phyloP scores from a whole-genome alignment of 257 asterid species.

The Cordia subcordata region DNA sequence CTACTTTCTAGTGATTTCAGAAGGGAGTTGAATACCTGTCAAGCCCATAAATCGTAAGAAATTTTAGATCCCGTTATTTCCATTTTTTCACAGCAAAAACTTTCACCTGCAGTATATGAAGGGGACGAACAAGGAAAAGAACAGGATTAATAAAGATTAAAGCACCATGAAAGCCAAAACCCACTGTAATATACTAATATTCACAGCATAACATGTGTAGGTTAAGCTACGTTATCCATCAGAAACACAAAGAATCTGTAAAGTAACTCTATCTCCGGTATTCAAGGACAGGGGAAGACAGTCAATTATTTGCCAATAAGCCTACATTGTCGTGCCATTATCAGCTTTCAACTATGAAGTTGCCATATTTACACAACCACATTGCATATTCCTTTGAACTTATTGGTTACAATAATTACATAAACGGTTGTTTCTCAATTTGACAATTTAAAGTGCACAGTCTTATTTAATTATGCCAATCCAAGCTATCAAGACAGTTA shows the following conservation, averaged over 20 bases:
- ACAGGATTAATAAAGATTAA: not conserved
- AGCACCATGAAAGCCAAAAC: slow-evolving; percentile 7
- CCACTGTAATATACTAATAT: not conserved
- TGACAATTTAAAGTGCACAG: too few species aligned
- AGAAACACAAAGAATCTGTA: not conserved
- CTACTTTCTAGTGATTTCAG: not conserved
- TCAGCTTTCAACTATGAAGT: too few species aligned
- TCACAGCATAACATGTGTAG: not conserved
- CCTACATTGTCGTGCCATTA: too few species aligned
- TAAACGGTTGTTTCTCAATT: too few species aligned
- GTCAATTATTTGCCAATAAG: too few species aligned
- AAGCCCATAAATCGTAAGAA: slow-evolving; percentile 51
- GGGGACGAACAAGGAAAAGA: too few species aligned
- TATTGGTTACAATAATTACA: too few species aligned
- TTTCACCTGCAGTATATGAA: slow-evolving; percentile 22
- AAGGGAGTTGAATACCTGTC: slow-evolving; percentile 31
- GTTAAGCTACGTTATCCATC: not conserved
- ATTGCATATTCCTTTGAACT: too few species aligned
- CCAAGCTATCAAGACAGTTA: not conserved
- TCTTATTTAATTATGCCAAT: too few species aligned
- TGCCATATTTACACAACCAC: too few species aligned
- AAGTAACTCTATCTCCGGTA: too few species aligned
- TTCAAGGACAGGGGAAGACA: not conserved
- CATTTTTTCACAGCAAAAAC: slow-evolving; percentile 33
- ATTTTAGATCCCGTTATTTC: slow-evolving; percentile 57